Percentiles rank a stretch among this genome's conserved stretches.
Conservation (phyloP, 257 asterid genomes). For the Rehmannia glutinosa region DNA sequence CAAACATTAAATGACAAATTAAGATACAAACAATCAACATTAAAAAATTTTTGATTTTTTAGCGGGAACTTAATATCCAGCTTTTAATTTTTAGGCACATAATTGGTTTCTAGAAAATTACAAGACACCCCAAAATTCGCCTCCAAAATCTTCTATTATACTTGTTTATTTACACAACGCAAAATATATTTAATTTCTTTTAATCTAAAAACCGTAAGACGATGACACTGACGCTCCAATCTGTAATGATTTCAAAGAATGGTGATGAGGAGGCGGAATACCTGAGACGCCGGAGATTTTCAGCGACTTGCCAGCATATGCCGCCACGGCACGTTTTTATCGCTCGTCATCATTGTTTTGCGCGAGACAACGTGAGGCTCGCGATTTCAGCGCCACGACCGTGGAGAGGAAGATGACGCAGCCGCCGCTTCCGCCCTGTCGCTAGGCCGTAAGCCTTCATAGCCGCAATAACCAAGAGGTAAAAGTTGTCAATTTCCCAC, state of each 20-base stretch:
- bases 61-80: no score
- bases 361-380: conserved; percentile 78
- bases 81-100: not conserved
- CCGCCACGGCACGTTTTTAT: conserved; percentile 88
- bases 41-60: no score
- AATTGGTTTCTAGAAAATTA: conserved; percentile 6
- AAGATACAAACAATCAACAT: no score
- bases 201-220: not conserved
- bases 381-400: conserved; percentile 50
- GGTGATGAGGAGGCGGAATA: conserved; percentile 71
- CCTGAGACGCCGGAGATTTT: conserved; percentile 86
- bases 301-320: conserved; percentile 97
- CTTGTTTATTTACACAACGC: conserved; percentile 1
- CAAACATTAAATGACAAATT: no score
- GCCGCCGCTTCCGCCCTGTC: conserved; percentile 58
- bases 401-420: conserved; percentile 73
- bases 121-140: not conserved
- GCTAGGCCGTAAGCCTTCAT: conserved; percentile 74
- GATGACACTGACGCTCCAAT: not conserved
- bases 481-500: conserved; percentile 69
- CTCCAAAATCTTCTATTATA: conserved; percentile 4
- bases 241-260: no score
- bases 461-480: conserved; percentile 57
- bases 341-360: conserved; percentile 57
- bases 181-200: not conserved